Conservation (phyloP, 176 grass and related monocot species). For the Triticum dicoccoides region DNA sequence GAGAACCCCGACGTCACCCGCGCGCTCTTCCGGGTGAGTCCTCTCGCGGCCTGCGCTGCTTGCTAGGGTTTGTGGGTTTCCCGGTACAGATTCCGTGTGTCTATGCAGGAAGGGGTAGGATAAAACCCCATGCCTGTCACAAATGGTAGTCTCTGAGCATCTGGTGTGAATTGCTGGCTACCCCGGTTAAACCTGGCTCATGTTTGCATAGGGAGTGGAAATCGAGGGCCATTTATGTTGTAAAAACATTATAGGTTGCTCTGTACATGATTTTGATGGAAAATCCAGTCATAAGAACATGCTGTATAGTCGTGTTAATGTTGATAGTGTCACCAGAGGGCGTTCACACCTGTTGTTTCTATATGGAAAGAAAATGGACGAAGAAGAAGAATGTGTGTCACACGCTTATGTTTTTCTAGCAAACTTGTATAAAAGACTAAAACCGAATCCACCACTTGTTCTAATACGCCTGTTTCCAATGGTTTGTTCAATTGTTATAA, state of each 20-base stretch:
- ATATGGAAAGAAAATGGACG: not conserved
- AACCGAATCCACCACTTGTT: not conserved
- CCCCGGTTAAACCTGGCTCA: not conserved
- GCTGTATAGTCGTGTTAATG: not conserved
- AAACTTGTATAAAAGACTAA: not conserved
- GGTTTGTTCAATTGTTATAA: conserved; percentile 16
- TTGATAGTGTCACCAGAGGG: not conserved
- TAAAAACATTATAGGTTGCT: not conserved
- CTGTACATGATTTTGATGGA: not conserved
- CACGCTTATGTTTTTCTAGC: conserved; percentile 4
- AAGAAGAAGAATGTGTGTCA: not conserved
- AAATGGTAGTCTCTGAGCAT: not conserved
- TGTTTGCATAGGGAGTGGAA: not conserved
- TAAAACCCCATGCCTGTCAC: not conserved
- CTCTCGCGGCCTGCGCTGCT: not conserved
- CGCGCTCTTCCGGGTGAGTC: conserved; percentile 77
- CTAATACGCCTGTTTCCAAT: not conserved
- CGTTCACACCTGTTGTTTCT: not conserved
- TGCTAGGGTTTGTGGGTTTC: not conserved
- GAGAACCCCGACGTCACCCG: conserved; percentile 87
- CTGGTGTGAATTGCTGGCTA: not conserved
- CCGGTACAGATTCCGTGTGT: not conserved
- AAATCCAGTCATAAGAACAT: not conserved
- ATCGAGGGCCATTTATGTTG: not conserved
- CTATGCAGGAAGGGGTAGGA: not conserved